Evolutionary conservation across 2,329 filamentous ascomycete genomes (phyloP).

Genomic region (Pseudogymnoascus sp.): DNA sequence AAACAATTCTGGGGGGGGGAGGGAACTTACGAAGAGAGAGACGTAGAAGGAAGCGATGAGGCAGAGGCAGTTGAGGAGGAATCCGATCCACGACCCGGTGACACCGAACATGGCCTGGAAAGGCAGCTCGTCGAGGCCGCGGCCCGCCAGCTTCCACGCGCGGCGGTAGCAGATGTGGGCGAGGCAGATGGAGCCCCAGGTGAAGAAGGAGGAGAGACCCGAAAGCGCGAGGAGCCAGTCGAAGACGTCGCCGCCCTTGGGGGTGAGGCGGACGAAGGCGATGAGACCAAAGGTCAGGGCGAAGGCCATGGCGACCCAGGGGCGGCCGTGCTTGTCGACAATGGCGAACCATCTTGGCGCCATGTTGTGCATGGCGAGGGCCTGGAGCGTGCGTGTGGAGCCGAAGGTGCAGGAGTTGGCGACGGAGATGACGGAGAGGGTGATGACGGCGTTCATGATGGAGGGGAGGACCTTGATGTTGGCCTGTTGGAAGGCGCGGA

Average conservation of each 20-base stretch:
- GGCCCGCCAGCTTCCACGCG: conserved; percentile 50
- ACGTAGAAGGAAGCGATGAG: conserved; percentile 47
- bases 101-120: conserved; percentile 42
- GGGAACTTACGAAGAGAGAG: conserved; percentile 30
- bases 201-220: conserved; percentile 63
- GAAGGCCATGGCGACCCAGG: conserved; percentile 44
- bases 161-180: conserved; percentile 56
- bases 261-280: conserved; percentile 45
- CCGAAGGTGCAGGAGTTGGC: conserved; percentile 44
- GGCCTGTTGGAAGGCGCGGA: conserved; percentile 42
- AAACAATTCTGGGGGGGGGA: no score
- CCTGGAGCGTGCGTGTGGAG: conserved; percentile 43
- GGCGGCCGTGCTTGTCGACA: conserved; percentile 53
- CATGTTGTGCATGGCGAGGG: conserved; percentile 39
- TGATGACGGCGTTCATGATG: conserved; percentile 46
- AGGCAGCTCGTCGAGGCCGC: conserved; percentile 36
- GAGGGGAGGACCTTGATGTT: conserved; percentile 41
- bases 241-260: conserved; percentile 39
- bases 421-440: conserved; percentile 42
- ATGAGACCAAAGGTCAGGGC: conserved; percentile 49
- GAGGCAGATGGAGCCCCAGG: conserved; percentile 59
- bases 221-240: conserved; percentile 61
- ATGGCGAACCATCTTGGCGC: conserved; percentile 48
- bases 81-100: conserved; percentile 57
- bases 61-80: conserved; percentile 56